Evolutionary conservation across 1,284 basidiomycete genomes (phyloP).

Genomic region (Ustilago trichophora): DNA sequence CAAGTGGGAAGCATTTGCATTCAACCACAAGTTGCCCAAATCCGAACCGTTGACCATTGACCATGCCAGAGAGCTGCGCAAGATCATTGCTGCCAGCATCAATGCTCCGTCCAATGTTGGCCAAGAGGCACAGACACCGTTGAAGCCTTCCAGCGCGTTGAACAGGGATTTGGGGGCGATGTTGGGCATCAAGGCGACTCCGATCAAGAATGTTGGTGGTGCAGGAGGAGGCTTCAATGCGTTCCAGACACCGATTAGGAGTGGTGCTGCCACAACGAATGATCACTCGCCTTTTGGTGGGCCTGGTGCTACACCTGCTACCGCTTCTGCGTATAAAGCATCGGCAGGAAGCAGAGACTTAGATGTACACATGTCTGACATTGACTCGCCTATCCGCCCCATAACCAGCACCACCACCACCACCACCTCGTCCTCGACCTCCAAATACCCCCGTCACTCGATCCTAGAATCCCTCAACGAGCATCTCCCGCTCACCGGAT

Average conservation of each 20-base stretch:
- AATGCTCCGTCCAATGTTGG: slow-evolving; percentile 13
- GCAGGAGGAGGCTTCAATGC: no score
- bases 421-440: background rate
- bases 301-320: slow-evolving; percentile 24
- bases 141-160: slow-evolving; percentile 32
- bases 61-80: slow-evolving; percentile 42
- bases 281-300: slow-evolving; percentile 29
- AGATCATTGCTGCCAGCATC: slow-evolving; percentile 34
- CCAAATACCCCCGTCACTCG: slow-evolving; percentile 1
- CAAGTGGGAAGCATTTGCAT: slow-evolving; percentile 55
- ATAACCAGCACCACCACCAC: background rate
- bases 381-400: slow-evolving; percentile 34
- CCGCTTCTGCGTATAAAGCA: slow-evolving; percentile 33
- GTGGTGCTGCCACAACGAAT: background rate
- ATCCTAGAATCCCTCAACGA: slow-evolving; percentile 57
- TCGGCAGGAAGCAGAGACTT: background rate
- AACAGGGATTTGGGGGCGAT: slow-evolving; percentile 25
- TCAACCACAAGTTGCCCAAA: slow-evolving; percentile 41
- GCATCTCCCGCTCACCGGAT: slow-evolving; percentile 29
- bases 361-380: slow-evolving; percentile 27
- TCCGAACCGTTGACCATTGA: slow-evolving; percentile 36
- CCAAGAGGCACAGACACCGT: slow-evolving; percentile 4
- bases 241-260: slow-evolving; percentile 27
- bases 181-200: slow-evolving; percentile 32
- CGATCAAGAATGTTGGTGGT: no score